phyloP scores from a whole-genome alignment of 2,329 filamentous ascomycete genomes.

The Aaosphaeria pasadenensis region DNA sequence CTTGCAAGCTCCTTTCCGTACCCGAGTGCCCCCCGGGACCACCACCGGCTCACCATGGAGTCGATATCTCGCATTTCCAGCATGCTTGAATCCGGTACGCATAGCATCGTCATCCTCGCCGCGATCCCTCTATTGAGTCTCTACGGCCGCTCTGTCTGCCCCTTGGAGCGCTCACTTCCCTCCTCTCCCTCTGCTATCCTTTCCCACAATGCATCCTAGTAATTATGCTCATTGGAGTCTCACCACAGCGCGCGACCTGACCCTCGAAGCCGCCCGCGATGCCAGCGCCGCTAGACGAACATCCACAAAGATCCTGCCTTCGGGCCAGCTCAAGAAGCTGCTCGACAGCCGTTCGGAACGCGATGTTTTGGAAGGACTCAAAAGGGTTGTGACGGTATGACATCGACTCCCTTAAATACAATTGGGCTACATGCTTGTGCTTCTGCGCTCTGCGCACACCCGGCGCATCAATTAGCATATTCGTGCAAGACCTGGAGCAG shows the following conservation, averaged over 20 bases:
- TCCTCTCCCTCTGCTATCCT: not conserved
- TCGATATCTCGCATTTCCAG: conserved; percentile 91
- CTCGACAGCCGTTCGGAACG: conserved; percentile 91
- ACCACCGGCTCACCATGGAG: conserved; percentile 64
- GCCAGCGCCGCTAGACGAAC: conserved; percentile 60
- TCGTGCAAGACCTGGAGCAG: not conserved
- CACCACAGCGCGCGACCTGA: conserved; percentile 82
- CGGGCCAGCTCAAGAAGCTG: conserved; percentile 88
- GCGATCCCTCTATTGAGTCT: conserved; percentile 2
- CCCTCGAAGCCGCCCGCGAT: conserved; percentile 91
- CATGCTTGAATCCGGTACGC: conserved; percentile 87
- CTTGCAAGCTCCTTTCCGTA: not conserved
- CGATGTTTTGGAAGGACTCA: conserved; percentile 87
- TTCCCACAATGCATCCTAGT: conserved; percentile 30
- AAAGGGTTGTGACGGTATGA: conserved; percentile 79
- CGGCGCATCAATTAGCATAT: not conserved
- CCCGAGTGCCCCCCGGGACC: conserved; percentile 11
- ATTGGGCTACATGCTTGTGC: not conserved
- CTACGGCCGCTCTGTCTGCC: not conserved
- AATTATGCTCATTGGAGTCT: conserved; percentile 39
- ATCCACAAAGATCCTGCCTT: conserved; percentile 65
- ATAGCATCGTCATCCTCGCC: conserved; percentile 1
- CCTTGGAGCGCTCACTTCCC: not conserved
- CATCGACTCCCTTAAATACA: not conserved
- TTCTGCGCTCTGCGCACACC: not conserved